Base-by-base conservation (phyloP, 805 yeast genomes). In the Lipomyces kockii region DNA sequence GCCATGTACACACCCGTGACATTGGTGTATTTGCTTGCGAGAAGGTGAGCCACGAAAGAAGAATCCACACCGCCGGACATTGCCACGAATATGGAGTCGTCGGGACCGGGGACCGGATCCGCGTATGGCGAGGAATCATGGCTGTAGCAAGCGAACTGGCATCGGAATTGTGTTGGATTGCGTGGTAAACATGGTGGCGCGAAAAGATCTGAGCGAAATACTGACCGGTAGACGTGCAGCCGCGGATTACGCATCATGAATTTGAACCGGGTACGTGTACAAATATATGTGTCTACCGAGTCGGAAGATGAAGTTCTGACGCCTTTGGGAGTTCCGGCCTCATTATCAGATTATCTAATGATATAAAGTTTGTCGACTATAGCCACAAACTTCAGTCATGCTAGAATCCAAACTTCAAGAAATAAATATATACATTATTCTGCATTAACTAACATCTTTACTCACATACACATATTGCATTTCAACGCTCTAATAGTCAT, bases 11-110 rank as follows among this genome's bases (percentile, higher is more conserved):
- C 83, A 0, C 98, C 99, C 57, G 83, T 78, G 1, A 90, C 95
- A 58, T 89, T 86, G 2, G 80, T 80, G 72, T 83, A 73, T 53
- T 72, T 85, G 43, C 80, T 75, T n/a, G 81, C 78, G 6, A 91
- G 81, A 68, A 90, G 64, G 0, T 90, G 87, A 0, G 98, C 98
- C 2, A 90, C 85, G 0, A 93, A 92, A 0, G 97, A 89, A 0
- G 98, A 93, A 78, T 95, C 99, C 0, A 95, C 98, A 0, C 99
- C 99, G 0, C 97, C 90, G 0, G 97, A 91, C 97, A 95, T 91
- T 7, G 98, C 97, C 4, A 95, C 86, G 25, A 90, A 80, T 27
- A 94, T 84, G 63, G 29, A 22, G 59, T 68, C 71, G 34, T 62
- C 58, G 3, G 66, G 61, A 7, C 32, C 35, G 9, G 69, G 69